Percentiles rank a stretch among this genome's conserved stretches.
Evolutionary conservation across 768 basidiomycete species (phyloP).

Genomic region (Rhizopogon roseolus): DNA sequence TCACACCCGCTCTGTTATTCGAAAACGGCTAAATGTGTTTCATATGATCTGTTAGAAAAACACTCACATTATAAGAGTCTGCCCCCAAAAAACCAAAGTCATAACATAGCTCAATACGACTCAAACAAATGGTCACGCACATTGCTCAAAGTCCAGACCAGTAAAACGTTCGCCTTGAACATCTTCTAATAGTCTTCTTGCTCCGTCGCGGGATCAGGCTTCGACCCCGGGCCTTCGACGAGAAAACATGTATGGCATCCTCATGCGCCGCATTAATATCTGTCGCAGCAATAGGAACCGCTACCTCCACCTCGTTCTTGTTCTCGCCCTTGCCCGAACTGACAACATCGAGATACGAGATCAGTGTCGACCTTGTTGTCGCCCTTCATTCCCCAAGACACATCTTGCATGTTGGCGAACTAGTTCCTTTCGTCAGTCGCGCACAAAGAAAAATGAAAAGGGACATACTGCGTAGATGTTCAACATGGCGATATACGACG

Average conservation of each 20-base stretch:
- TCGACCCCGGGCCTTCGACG: constrained; percentile 67
- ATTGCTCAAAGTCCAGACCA: constrained; percentile 89
- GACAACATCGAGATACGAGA: constrained; percentile 84
- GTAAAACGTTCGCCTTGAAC: constrained; percentile 85
- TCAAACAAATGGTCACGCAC: constrained; percentile 35
- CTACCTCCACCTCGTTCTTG: constrained; percentile 82
- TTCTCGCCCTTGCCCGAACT: constrained; percentile 47
- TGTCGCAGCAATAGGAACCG: constrained; percentile 79
- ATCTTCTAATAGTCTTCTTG: constrained; percentile 87
- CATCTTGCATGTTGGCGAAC: constrained; percentile 88
- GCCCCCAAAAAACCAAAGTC: neutral
- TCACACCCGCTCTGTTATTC: constrained; percentile 27
- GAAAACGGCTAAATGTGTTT: neutral
- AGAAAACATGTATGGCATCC: constrained; percentile 80
- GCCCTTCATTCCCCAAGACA: constrained; percentile 96
- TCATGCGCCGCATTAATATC: constrained; percentile 90
- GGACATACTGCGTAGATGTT: constrained; percentile 76
- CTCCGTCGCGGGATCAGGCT: constrained; percentile 53
- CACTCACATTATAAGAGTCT: constrained; percentile 72
- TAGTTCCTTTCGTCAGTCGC: constrained; percentile 20
- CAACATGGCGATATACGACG: constrained; percentile 89
- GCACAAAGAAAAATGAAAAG: neutral
- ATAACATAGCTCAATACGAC: too few species aligned
- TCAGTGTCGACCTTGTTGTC: constrained; percentile 84
- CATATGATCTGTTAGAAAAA: neutral